These are phyloP conservation scores for Mucor racemosus DNA, from an alignment of 371 early-diverging fungal species.

Conservation along the genomic window DNA sequence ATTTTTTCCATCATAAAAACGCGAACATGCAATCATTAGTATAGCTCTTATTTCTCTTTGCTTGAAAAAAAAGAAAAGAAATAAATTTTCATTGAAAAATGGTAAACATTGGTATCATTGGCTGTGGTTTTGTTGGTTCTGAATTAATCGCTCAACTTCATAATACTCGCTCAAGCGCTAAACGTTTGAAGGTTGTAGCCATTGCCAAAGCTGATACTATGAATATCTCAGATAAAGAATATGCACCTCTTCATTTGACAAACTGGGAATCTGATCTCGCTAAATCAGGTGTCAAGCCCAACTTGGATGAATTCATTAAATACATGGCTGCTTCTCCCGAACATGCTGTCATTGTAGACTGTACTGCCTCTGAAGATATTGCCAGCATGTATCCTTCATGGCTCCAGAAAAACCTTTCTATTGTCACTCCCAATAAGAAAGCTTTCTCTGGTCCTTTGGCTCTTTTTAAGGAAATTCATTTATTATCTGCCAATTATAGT, in stretches of 20 bases:
- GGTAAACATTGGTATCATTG: constrained; percentile 10
- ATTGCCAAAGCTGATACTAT: constrained; percentile 67
- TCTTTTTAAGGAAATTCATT: constrained; percentile 74
- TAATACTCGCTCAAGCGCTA: constrained; percentile 35
- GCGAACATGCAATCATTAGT: not conserved
- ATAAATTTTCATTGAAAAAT: not conserved
- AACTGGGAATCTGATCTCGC: constrained; percentile 21
- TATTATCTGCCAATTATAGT: constrained; percentile 46
- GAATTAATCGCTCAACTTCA: constrained; percentile 81
- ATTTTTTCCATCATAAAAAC: not conserved
- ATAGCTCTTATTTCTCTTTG: not conserved
- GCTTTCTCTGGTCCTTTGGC: constrained; percentile 78
- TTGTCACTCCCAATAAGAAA: constrained; percentile 98
- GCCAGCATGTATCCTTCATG: constrained; percentile 84
- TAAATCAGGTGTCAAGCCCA: constrained; percentile 34
- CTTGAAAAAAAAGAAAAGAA: not conserved
- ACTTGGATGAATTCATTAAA: constrained; percentile 58
- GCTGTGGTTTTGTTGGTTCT: constrained; percentile 58
- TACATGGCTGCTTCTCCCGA: constrained; percentile 49
- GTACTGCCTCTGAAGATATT: constrained; percentile 82
- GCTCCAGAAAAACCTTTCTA: constrained; percentile 75
- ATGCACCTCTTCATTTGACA: constrained; percentile 32
- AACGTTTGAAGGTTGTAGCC: constrained; percentile 54
- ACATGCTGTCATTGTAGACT: constrained; percentile 84
- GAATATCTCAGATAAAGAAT: constrained; percentile 51